Evolutionary conservation across 1,284 basidiomycete species (phyloP), one percentile per base, ranked within the genome.

Genomic region (Inonotus hispidus): DNA sequence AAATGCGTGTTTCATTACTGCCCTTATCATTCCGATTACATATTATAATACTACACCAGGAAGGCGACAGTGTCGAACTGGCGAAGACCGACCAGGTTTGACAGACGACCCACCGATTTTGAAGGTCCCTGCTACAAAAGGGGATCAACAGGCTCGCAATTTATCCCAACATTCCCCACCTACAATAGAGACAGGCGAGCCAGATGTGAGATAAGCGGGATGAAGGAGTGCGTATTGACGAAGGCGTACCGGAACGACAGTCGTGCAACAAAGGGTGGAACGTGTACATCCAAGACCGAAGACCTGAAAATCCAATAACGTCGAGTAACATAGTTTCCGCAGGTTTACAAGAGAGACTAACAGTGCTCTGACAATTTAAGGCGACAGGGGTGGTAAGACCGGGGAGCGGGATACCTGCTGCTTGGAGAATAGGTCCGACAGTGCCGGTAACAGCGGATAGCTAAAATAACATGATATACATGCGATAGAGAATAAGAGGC

Each of bases 221-320:
- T 3, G 47, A 23, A 23, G 2, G 14, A 29, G 8, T 32, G 32
- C 32, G 32, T 32, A 32, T 32, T 8, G 8, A 8, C 32, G 32
- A 32, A 32, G 32, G 32, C 56, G n/a, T 50, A 58, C 56, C 45
- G 56, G 56, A 21, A 58, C 47, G 27, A 58, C 56, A 21, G 50
- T 19, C 25, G 45, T 29, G 29, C 56, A 58, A 29, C 56, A 58
- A 2, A 58, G 45, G 21, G 56, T 38, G 45, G 25, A 16, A 11
- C 50, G 32, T 45, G 45, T 25, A 46, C 56, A 58, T 14, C 56
- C 56, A 11, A 58, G 43, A 38, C 43, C 43, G 7, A 58, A 38
- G 23, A 50, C n/a, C 45, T 50, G 21, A 29, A 41, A 45, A 7
- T 19, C 13, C 27, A 7, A 27, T 13, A 25, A 38, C n/a, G 11